Evolutionary conservation across 2,329 filamentous ascomycete species (phyloP).

Genomic region (Colletotrichum australisinense): DNA sequence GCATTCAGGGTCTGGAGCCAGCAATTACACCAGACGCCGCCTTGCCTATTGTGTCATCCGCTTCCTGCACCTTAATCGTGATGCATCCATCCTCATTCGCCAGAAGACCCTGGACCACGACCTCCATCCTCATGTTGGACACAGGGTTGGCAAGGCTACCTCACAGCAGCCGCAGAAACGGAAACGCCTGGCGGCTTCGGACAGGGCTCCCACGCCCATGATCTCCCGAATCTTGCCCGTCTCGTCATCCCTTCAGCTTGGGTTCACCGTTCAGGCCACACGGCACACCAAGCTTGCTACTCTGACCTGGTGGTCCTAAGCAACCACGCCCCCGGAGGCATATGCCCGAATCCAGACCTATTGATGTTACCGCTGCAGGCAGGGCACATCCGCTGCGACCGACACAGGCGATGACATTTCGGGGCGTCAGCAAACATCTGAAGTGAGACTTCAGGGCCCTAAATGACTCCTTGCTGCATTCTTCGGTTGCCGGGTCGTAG

Average conservation of each 20-base stretch:
- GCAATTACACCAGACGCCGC: slow-evolving; percentile 24
- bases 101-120: slow-evolving; percentile 16
- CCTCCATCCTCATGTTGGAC: slow-evolving; percentile 8
- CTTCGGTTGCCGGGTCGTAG: slow-evolving; percentile 32
- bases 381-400: neutral
- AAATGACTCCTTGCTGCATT: slow-evolving; percentile 23
- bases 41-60: slow-evolving; percentile 27
- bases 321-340: neutral
- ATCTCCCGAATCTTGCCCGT: slow-evolving; percentile 28
- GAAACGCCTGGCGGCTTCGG: slow-evolving; percentile 25
- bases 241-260: slow-evolving; percentile 28
- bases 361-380: neutral
- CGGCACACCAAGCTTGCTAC: slow-evolving; percentile 17
- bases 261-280: slow-evolving; percentile 11
- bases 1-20: neutral
- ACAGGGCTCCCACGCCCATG: slow-evolving; percentile 28
- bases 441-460: slow-evolving; percentile 31
- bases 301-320: slow-evolving; percentile 4
- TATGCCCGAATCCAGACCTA: neutral
- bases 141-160: slow-evolving; percentile 34
- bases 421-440: neutral
- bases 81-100: slow-evolving; percentile 21
- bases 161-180: slow-evolving; percentile 19
- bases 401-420: neutral
- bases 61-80: slow-evolving; percentile 29